These are phyloP conservation scores for Cronartium ribicola DNA, from an alignment of 1,284 basidiomycete species.

Conservation along the genomic window DNA sequence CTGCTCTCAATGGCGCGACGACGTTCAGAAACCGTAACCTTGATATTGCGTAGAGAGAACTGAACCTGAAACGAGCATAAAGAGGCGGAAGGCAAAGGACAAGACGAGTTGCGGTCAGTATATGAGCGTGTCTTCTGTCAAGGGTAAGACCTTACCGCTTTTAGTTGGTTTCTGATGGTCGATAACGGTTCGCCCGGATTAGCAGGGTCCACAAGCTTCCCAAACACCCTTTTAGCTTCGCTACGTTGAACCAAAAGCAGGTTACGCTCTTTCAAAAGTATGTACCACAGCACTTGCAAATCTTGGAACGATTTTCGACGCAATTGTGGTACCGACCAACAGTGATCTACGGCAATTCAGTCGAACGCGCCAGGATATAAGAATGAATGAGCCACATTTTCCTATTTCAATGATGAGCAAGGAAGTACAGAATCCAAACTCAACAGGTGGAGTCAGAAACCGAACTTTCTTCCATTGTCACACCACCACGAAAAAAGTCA, in stretches of 20 bases:
- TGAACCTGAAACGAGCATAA: slow-evolving; percentile 16
- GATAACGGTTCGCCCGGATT: slow-evolving; percentile 41
- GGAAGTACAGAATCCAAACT: background rate
- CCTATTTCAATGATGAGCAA: background rate
- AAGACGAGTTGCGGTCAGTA: background rate
- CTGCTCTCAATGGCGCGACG: slow-evolving; percentile 22
- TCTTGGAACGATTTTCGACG: slow-evolving; percentile 84
- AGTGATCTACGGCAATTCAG: slow-evolving; percentile 12
- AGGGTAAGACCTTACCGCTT: slow-evolving; percentile 18
- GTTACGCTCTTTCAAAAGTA: slow-evolving; percentile 79
- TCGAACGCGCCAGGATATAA: too few relatives aligned
- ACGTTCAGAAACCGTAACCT: slow-evolving; percentile 39
- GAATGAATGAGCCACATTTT: background rate
- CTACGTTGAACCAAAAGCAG: slow-evolving; percentile 78
- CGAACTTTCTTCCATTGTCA: slow-evolving; percentile 28
- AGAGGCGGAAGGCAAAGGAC: background rate
- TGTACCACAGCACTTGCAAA: slow-evolving; percentile 87
- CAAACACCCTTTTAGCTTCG: slow-evolving; percentile 62
- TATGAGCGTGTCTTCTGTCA: background rate
- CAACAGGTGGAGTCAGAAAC: slow-evolving; percentile 37
- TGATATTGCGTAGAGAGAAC: slow-evolving; percentile 41
- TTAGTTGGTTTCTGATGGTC: slow-evolving; percentile 28
- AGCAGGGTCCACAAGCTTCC: slow-evolving; percentile 30
- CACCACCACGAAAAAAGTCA: slow-evolving; percentile 36
- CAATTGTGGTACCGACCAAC: slow-evolving; percentile 78